These are phyloP conservation scores for Medicago arabica DNA, from an alignment of 306 rosid genomes.

Conservation along the genomic window DNA sequence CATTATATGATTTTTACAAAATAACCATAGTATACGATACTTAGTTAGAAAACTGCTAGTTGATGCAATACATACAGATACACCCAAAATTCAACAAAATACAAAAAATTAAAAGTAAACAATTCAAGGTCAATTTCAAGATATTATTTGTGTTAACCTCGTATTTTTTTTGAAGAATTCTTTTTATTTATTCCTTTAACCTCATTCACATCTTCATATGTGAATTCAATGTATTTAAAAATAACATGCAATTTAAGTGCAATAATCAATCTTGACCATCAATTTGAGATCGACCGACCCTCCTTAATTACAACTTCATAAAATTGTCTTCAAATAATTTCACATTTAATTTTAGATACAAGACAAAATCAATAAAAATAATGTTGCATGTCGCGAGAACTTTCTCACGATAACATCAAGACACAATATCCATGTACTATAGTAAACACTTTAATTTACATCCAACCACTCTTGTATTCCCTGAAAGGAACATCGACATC, in stretches of 20 bases:
- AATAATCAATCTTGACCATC: not conserved
- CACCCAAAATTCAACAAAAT: constrained; percentile 3
- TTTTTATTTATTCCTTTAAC: not conserved
- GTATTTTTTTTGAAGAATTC: not conserved
- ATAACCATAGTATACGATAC: not conserved
- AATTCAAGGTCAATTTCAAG: not conserved
- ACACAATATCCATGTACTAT: too few species aligned
- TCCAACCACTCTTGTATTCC: too few species aligned
- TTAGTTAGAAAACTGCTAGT: not conserved
- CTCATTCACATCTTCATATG: not conserved
- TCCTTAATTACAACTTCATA: not conserved
- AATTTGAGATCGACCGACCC: not conserved
- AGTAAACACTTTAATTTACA: too few species aligned
- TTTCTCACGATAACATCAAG: too few species aligned
- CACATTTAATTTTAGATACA: not conserved
- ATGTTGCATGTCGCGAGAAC: too few species aligned
- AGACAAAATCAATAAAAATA: not conserved
- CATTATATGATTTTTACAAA: not conserved
- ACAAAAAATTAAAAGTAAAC: not conserved
- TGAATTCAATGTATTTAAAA: not conserved
- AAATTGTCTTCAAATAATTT: not conserved
- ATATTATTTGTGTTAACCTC: not conserved
- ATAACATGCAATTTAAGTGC: not conserved
- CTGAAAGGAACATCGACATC: too few species aligned
- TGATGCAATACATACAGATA: constrained; percentile 1